Conservation (phyloP, 495 filamentous ascomycete species). For the Penicillium canescens region DNA sequence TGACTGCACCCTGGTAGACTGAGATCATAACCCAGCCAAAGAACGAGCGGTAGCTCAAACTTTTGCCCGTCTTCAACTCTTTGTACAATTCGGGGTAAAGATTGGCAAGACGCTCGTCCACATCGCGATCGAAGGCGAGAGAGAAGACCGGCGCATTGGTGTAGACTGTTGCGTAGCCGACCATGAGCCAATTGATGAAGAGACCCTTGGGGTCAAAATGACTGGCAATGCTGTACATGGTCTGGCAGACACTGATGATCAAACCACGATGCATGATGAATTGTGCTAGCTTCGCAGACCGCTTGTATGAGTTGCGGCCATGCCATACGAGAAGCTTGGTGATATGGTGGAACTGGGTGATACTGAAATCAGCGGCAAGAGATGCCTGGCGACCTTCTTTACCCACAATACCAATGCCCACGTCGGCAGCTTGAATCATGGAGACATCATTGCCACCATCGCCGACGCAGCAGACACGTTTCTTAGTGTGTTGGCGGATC, state of each 20-base stretch:
- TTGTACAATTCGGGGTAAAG: slow-evolving; percentile 98
- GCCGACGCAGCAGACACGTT: slow-evolving; percentile 93
- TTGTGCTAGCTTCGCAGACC: slow-evolving; percentile 91
- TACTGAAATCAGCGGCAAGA: slow-evolving; percentile 93
- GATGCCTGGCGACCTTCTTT: slow-evolving; percentile 96
- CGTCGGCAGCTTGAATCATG: slow-evolving; percentile 98
- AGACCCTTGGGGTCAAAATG: slow-evolving; percentile 90
- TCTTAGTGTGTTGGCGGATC: slow-evolving; percentile 89
- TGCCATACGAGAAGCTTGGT: slow-evolving; percentile 98
- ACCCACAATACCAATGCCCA: slow-evolving; percentile 96
- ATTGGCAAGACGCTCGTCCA: slow-evolving; percentile 88
- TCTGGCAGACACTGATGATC: slow-evolving; percentile 93
- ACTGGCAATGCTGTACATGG: slow-evolving; percentile 91
- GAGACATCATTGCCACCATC: slow-evolving; percentile 98
- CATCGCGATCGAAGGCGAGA: slow-evolving; percentile 93
- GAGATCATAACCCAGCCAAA: slow-evolving; percentile 96
- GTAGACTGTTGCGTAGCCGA: slow-evolving; percentile 96
- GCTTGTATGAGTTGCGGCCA: slow-evolving; percentile 94
- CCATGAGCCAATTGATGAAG: slow-evolving; percentile 95
- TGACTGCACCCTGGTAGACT: slow-evolving; percentile 91
- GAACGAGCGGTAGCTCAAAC: slow-evolving; percentile 88
- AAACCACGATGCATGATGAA: slow-evolving; percentile 98
- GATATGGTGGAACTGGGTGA: slow-evolving; percentile 92
- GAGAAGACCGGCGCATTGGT: slow-evolving; percentile 94
- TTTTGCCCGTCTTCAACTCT: slow-evolving; percentile 81